These are phyloP conservation scores for Diplodia corticola DNA, from an alignment of 2,329 filamentous ascomycete genomes.

Conservation along the genomic window DNA sequence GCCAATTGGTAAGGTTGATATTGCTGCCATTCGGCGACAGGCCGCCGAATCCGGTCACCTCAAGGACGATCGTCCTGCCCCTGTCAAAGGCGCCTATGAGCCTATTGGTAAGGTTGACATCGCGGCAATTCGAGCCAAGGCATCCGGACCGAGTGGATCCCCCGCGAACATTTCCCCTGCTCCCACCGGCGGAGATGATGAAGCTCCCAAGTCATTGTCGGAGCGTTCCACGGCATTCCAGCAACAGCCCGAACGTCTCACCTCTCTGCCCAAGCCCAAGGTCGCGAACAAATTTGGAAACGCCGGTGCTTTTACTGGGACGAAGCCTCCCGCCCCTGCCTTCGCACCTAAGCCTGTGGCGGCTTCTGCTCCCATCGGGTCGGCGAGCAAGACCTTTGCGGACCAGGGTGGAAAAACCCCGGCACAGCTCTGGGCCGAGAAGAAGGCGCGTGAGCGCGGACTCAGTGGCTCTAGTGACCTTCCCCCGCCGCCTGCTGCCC, in stretches of 20 bases:
- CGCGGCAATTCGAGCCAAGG: slow-evolving; percentile 82
- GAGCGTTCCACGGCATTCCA: slow-evolving; percentile 75
- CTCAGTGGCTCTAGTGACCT: slow-evolving; percentile 53
- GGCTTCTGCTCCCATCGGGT: slow-evolving; percentile 66
- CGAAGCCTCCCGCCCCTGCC: slow-evolving; percentile 81
- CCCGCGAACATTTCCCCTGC: slow-evolving; percentile 45
- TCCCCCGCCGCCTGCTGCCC: slow-evolving; percentile 48
- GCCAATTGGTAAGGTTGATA: slow-evolving; percentile 96
- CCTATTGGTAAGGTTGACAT: slow-evolving; percentile 97
- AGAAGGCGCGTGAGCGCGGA: slow-evolving; percentile 79
- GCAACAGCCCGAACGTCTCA: slow-evolving; percentile 74
- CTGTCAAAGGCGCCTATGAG: slow-evolving; percentile 91
- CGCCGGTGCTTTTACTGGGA: slow-evolving; percentile 74
- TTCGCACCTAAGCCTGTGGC: slow-evolving; percentile 64
- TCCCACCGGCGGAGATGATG: slow-evolving; percentile 48
- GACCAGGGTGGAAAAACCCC: slow-evolving; percentile 95
- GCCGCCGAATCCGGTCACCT: slow-evolving; percentile 59
- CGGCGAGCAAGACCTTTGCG: slow-evolving; percentile 89
- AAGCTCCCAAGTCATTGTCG: slow-evolving; percentile 64
- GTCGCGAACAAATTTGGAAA: slow-evolving; percentile 84
- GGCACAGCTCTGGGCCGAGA: slow-evolving; percentile 95
- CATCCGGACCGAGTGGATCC: slow-evolving; percentile 61
- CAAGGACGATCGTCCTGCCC: slow-evolving; percentile 75
- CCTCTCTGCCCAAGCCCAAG: slow-evolving; percentile 89
- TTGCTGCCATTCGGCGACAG: slow-evolving; percentile 80